A percentile compares a stretch with the other conserved stretches of the same genome.
These are phyloP conservation scores for Suhomyces anneliseae DNA, from an alignment of 1,139 yeast species.

Conservation along the genomic window DNA sequence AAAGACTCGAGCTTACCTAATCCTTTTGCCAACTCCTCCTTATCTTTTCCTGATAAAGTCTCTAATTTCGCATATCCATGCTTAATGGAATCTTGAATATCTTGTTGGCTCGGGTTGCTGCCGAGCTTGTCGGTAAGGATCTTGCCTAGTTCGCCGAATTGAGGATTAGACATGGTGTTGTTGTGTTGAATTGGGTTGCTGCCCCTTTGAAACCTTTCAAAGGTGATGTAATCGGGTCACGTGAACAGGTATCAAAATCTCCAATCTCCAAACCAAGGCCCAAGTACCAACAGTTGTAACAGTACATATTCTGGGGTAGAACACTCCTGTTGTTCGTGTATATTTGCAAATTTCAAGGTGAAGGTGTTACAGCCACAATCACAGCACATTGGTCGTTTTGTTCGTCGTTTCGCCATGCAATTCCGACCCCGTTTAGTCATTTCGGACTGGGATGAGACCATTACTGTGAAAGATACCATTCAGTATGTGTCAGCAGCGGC, in stretches of 20 bases:
- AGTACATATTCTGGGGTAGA: no score
- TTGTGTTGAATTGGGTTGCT: neutral
- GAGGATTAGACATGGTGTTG: constrained; percentile 9
- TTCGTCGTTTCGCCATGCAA: neutral
- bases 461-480: constrained; percentile 60
- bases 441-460: constrained; percentile 74
- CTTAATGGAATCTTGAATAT: constrained; percentile 10
- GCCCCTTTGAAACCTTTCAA: neutral
- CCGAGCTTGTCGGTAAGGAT: constrained; percentile 15
- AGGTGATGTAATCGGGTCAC: neutral
- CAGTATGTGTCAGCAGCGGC: constrained; percentile 52
- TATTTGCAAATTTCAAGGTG: neutral
- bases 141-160: constrained; percentile 29
- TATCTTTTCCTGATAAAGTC: constrained; percentile 9
- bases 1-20: constrained; percentile 13
- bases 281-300: no score
- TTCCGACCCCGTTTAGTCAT: constrained; percentile 26
- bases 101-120: constrained; percentile 9
- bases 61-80: constrained; percentile 15
- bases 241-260: neutral
- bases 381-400: neutral
- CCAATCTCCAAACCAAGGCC: no score
- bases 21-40: constrained; percentile 12
- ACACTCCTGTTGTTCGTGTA: no score
- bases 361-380: neutral